Evolutionary conservation across 2,329 filamentous ascomycete genomes (phyloP), one percentile per base, ranked within the genome.

Genomic region (Colletotrichum godetiae): DNA sequence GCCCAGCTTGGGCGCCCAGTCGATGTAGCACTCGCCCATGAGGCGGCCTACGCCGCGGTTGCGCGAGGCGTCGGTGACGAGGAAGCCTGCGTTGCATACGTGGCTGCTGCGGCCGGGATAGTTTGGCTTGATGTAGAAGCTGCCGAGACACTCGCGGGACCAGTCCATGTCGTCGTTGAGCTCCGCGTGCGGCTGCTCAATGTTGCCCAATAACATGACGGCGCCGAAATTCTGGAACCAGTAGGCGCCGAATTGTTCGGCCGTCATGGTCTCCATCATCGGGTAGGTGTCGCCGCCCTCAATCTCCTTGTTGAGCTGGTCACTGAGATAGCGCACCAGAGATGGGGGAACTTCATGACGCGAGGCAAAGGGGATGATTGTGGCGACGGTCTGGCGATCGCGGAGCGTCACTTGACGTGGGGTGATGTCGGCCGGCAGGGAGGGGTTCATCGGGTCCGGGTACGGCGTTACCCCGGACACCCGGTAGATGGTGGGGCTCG

Each of bases 41-140:
- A 94, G 86, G 53, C 92, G 89, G 68, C 93, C 93, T 1, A 94
- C 93, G 76, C 93, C 93, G 73, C 92, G 92, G 81, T 93, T 93
- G 74, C 93, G 91, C 64, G 92, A 89, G 13, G 91, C 91, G 79
- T 93, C 91, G 11, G 92, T 94, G 73, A 94, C 92, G 65, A 95
- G 86, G 79, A 95, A 94, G 37, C 92, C 92, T 72, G 91, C 95
- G 80, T 97, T 98, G 86, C 94, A 97, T 63, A 97, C 91, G 85
- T 98, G 95, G 82, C 93, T 97, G 84, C 94, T 97, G 72, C 95
- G 90, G 60, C 95, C 95, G 0, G 95, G 95, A 81, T 97, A 98
- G 83, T 98, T 97, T 60, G 95, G 95, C 85, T 97, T 95, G 87
- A 97, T 94, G 84, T 97, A 97, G 84, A 97, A 97, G 84, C 94